Conservation (phyloP, 495 filamentous ascomycete species). For the Daldinia concentrica region DNA sequence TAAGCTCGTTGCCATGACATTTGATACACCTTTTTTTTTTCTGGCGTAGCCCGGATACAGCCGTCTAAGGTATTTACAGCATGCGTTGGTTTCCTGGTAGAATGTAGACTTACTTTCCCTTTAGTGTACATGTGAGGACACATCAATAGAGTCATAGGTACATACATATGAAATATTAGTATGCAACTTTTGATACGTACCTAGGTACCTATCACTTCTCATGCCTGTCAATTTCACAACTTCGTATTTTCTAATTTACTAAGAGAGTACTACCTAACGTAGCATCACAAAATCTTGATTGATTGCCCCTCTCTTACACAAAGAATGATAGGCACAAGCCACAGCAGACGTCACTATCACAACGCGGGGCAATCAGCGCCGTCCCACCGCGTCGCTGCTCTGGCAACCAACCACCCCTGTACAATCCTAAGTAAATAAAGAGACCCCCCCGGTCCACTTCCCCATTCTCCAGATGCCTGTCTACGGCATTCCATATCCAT, state of each 20-base stretch:
- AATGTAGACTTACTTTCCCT: neutral
- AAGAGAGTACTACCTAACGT: too few species aligned
- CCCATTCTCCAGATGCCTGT: conserved; percentile 36
- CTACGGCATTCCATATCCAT: conserved; percentile 43
- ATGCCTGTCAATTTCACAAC: neutral
- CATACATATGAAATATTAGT: too few species aligned
- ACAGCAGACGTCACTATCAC: conserved; percentile 16
- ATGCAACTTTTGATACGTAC: neutral
- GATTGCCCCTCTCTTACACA: neutral
- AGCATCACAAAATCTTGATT: neutral
- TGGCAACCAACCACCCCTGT: conserved; percentile 21
- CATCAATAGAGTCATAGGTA: neutral
- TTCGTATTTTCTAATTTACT: neutral
- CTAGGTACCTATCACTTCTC: neutral
- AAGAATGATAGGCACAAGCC: neutral
- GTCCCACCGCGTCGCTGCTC: conserved; percentile 7
- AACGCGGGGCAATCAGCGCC: conserved; percentile 26
- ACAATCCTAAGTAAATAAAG: conserved; percentile 34
- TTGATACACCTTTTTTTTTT: neutral
- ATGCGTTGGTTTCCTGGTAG: neutral
- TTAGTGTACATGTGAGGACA: neutral
- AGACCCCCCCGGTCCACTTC: conserved; percentile 4
- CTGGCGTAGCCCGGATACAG: neutral
- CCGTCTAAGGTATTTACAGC: neutral
- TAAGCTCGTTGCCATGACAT: conserved; percentile 8